Base-by-base conservation (phyloP, 306 rosid genomes). In the Geum urbanum region DNA sequence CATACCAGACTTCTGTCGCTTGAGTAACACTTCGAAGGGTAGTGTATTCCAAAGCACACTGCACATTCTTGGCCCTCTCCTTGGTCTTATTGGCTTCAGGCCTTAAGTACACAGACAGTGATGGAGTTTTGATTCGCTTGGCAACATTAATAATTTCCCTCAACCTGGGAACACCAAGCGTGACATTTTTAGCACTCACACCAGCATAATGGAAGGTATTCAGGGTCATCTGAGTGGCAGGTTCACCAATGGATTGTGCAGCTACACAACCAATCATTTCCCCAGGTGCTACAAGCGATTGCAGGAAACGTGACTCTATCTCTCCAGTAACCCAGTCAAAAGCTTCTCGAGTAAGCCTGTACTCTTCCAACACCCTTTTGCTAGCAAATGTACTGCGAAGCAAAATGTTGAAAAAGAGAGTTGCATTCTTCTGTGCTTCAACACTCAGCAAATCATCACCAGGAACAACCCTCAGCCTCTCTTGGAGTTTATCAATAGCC, bases 181-280 rank as follows among this genome's bases (percentile, higher is more conserved):
- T 94, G 63, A 94, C 99, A 43, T 94, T 94, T 90, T 94, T 94
- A 54, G 99, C 99, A 89, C 99, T 94, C 54, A 94, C 99, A 89
- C 99, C 99, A 74, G 99, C 99, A 79, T 88, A 94, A 48, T 94
- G 99, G 80, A 94, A 94, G 65, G 99, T 94, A 85, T 94, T 94
- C n/a, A 94, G 91, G 62, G 99, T 94, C 99, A 94, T 94, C 89
- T 94, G 99, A 71, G 99, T 94, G 22, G 99, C 99, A 59, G 99
- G 99, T 60, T 94, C 97, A 71, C 99, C 99, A 69, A 94, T 94
- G 56, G 96, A 94, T 65, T 94, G 99, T 46, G 99, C 99, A 62
- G 99, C 99, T 45, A 94, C 95, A 60, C 97, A 91, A 55, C 99
- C 99, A 78, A 94, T 94, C 99, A 94, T 94, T 82, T 94, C 99